These are phyloP conservation scores for Hygrophila difformis DNA, from an alignment of 257 asterid species.

Conservation along the genomic window DNA sequence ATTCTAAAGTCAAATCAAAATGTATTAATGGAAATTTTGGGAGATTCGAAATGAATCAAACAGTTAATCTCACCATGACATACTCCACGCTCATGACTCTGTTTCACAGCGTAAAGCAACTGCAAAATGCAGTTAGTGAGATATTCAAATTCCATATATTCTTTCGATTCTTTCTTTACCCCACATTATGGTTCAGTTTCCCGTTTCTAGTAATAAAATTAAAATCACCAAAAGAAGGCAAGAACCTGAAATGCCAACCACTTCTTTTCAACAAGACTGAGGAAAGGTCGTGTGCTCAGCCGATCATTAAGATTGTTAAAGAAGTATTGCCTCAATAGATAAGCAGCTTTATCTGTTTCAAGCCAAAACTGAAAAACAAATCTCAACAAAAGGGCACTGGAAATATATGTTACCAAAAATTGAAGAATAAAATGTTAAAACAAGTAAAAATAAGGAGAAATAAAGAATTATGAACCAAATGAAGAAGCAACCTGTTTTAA, in stretches of 20 bases:
- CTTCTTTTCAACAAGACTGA: constrained; percentile 81
- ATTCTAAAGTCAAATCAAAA: too few relatives aligned
- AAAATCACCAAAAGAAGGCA: constrained; percentile 4
- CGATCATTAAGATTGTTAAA: constrained; percentile 98
- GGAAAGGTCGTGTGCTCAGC: constrained; percentile 97
- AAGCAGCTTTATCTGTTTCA: constrained; percentile 99
- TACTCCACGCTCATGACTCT: constrained; percentile 85
- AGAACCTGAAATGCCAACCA: constrained; percentile 98
- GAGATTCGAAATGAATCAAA: constrained; percentile 3
- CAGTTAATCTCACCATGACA: constrained; percentile 76
- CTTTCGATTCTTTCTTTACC: neutral
- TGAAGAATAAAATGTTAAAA: too few relatives aligned
- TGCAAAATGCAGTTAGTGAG: constrained; percentile 22
- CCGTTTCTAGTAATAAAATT: constrained; percentile 3
- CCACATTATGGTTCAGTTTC: neutral
- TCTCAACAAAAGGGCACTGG: constrained; percentile 25
- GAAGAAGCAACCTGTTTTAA: too few relatives aligned
- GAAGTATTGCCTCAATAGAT: constrained; percentile 85
- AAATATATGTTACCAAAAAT: constrained; percentile 14
- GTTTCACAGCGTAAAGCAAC: constrained; percentile 96
- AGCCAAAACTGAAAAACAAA: constrained; percentile 74
- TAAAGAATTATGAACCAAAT: too few relatives aligned
- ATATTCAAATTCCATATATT: neutral
- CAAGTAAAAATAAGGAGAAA: too few relatives aligned
- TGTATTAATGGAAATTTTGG: neutral